These are phyloP conservation scores for Leccinum barrowsii DNA, from an alignment of 768 basidiomycete species.

Conservation along the genomic window DNA sequence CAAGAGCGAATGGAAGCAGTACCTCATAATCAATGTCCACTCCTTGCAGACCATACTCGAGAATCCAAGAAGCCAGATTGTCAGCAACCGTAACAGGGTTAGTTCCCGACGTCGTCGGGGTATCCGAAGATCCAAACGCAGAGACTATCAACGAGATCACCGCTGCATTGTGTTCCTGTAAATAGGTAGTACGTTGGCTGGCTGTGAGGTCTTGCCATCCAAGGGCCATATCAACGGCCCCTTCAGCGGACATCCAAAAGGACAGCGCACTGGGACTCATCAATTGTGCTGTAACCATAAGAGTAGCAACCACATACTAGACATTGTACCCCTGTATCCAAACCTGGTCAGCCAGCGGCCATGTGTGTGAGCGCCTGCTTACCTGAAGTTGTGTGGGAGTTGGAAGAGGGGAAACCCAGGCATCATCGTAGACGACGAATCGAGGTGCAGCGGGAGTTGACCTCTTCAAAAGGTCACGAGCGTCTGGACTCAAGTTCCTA, in stretches of 20 bases:
- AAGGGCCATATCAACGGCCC: constrained; percentile 42
- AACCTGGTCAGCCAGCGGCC: neutral
- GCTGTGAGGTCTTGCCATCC: constrained; percentile 40
- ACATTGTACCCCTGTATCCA: constrained; percentile 31
- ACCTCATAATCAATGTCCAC: constrained; percentile 54
- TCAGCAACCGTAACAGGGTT: constrained; percentile 39
- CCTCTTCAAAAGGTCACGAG: constrained; percentile 17
- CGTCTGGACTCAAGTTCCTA: constrained; percentile 12
- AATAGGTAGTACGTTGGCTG: constrained; percentile 38
- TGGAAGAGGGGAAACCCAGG: constrained; percentile 43
- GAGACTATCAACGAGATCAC: constrained; percentile 59
- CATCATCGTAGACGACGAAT: constrained; percentile 40
- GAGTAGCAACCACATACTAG: constrained; percentile 20
- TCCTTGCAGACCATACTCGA: constrained; percentile 44
- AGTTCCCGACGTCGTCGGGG: constrained; percentile 39
- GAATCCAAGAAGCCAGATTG: constrained; percentile 44
- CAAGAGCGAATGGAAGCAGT: neutral
- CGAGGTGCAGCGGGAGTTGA: constrained; percentile 43
- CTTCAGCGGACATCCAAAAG: constrained; percentile 37
- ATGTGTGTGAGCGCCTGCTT: neutral
- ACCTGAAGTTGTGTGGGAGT: constrained; percentile 41
- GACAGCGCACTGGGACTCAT: constrained; percentile 31
- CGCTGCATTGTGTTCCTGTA: constrained; percentile 47
- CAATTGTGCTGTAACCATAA: neutral
- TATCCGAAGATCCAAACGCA: constrained; percentile 41